phyloP scores from a whole-genome alignment of 257 asterid genomes.

The Paulownia fortunei region DNA sequence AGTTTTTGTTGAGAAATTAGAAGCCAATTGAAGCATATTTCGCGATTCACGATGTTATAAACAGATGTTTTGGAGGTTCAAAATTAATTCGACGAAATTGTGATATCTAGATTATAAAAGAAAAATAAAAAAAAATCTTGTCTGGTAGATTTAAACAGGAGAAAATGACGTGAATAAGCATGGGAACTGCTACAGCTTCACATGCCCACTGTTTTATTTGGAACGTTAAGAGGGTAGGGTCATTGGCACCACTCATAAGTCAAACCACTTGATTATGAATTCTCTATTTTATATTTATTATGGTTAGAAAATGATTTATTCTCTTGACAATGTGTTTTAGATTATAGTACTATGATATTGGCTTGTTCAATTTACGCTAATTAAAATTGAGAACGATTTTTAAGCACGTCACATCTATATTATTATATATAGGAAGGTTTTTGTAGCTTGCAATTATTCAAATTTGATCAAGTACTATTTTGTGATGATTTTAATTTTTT shows the following conservation, averaged over 20 bases:
- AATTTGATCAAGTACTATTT: too few species aligned
- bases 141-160: not conserved
- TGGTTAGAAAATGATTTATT: not conserved
- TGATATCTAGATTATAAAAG: too few species aligned
- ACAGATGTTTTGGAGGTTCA: too few species aligned
- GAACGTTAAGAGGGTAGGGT: slow-evolving; percentile 19
- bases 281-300: not conserved
- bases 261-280: not conserved
- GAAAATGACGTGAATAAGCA: not conserved
- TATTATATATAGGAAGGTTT: too few species aligned
- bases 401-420: not conserved
- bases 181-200: not conserved
- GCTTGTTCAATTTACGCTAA: not conserved
- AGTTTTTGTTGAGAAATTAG: too few species aligned
- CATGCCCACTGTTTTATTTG: too few species aligned
- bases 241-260: not conserved
- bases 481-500: too few species aligned
- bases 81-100: too few species aligned
- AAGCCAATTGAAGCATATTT: too few species aligned
- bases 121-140: too few species aligned
- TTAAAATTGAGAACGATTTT: not conserved
- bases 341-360: not conserved
- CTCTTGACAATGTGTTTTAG: not conserved
- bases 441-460: too few species aligned
- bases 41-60: too few species aligned